These are phyloP conservation scores for Chenopodium album DNA, from an alignment of 148 eudicot species.

Conservation along the genomic window DNA sequence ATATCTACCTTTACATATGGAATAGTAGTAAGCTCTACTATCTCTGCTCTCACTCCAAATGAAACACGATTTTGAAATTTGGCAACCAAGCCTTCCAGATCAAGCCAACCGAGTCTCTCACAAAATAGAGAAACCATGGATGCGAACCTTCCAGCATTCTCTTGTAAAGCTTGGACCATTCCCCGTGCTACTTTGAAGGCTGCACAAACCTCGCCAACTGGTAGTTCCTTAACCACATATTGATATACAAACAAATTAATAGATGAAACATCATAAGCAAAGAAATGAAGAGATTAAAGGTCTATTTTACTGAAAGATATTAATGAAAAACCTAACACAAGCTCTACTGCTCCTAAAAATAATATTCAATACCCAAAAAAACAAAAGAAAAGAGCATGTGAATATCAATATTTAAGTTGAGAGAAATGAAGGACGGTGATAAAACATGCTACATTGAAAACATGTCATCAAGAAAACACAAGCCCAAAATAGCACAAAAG, in stretches of 20 bases:
- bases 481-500: slow-evolving; percentile 2
- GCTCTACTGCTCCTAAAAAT: neutral
- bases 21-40: slow-evolving; percentile 90
- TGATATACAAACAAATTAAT: neutral
- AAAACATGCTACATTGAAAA: neutral
- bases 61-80: slow-evolving; percentile 95
- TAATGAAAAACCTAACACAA: neutral
- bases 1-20: slow-evolving; percentile 78
- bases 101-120: slow-evolving; percentile 99
- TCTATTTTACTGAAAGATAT: neutral
- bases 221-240: slow-evolving; percentile 59
- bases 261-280: slow-evolving; percentile 5
- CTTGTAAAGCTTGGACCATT: slow-evolving; percentile 96
- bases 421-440: neutral
- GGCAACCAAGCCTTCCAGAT: slow-evolving; percentile 86
- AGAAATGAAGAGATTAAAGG: neutral
- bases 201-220: slow-evolving; percentile 85
- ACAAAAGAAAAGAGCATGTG: neutral
- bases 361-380: neutral
- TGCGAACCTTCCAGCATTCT: slow-evolving; percentile 99
- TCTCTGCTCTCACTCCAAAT: slow-evolving; percentile 98
- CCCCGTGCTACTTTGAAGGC: slow-evolving; percentile 98
- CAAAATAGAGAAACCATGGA: slow-evolving; percentile 96
- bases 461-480: neutral
- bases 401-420: neutral